Evolutionary conservation across 352 stramenopile species (phyloP).

Genomic region (Globisporangium paroecandrum): DNA sequence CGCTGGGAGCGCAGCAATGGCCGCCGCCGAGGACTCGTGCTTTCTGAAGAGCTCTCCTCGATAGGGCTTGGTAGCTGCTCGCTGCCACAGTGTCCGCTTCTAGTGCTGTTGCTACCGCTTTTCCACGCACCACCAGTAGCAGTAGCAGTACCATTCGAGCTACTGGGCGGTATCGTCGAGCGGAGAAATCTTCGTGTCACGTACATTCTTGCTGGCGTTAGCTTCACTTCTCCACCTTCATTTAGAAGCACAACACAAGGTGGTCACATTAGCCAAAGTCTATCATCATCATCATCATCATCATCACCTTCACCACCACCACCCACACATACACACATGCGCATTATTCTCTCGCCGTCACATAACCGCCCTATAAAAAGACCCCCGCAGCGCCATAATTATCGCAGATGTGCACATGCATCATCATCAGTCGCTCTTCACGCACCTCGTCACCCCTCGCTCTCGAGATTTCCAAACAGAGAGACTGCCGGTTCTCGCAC

Average conservation of each 20-base stretch:
- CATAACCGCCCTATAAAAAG: slow-evolving; percentile 23
- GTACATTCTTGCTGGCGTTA: slow-evolving; percentile 35
- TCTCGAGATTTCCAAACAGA: neutral
- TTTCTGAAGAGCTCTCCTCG: neutral
- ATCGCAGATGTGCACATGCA: neutral
- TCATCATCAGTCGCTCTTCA: neutral
- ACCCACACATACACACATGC: neutral
- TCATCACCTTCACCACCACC: neutral
- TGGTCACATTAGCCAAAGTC: neutral
- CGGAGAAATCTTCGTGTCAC: slow-evolving; percentile 58
- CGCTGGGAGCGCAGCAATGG: slow-evolving; percentile 3
- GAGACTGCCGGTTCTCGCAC: neutral
- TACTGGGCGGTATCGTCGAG: slow-evolving; percentile 36
- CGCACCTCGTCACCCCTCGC: neutral
- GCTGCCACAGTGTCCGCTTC: no score
- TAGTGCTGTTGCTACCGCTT: neutral
- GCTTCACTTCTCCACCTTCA: no score
- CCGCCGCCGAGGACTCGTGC: slow-evolving; percentile 8
- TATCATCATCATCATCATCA: no score
- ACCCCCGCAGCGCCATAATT: neutral
- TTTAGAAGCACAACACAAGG: neutral
- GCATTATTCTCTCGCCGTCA: neutral
- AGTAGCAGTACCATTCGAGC: neutral
- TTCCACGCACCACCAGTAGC: neutral
- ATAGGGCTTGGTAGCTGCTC: neutral